Conservation (phyloP, 2,329 filamentous ascomycete genomes). For the Penicillium sp. region DNA sequence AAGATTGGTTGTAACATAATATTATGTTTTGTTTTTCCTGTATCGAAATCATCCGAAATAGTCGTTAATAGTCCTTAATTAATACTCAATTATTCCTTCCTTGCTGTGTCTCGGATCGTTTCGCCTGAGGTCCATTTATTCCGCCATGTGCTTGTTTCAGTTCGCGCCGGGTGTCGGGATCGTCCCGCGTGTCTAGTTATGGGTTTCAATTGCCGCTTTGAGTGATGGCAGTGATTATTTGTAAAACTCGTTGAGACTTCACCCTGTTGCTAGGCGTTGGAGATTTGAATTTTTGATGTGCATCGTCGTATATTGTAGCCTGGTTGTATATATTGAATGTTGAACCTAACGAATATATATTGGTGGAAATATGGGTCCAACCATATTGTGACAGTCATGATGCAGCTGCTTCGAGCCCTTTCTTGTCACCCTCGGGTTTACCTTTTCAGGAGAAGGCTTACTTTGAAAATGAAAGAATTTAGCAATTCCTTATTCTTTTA, state of each 20-base stretch:
- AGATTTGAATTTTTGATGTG: not conserved
- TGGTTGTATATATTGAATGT: not conserved
- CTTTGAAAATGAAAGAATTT: too few species aligned
- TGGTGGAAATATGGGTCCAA: not conserved
- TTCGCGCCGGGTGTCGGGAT: not conserved
- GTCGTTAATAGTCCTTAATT: not conserved
- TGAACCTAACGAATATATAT: not conserved
- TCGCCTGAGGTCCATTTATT: not conserved
- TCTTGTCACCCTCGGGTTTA: too few species aligned
- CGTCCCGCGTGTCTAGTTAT: not conserved
- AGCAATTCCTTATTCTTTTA: too few species aligned
- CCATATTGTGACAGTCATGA: too few species aligned
- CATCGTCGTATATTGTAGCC: not conserved
- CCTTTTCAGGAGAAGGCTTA: too few species aligned
- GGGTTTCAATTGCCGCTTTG: not conserved
- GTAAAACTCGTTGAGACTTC: not conserved
- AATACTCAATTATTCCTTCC: not conserved
- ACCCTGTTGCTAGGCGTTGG: not conserved
- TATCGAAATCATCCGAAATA: not conserved
- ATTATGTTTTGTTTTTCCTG: not conserved
- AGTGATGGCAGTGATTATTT: not conserved
- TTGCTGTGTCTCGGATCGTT: not conserved
- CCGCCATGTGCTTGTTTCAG: constrained; percentile 6
- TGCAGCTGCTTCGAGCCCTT: not conserved
- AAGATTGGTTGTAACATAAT: too few species aligned